phyloP scores from a whole-genome alignment of 352 stramenopile species.

The Elongisporangium senticosum region DNA sequence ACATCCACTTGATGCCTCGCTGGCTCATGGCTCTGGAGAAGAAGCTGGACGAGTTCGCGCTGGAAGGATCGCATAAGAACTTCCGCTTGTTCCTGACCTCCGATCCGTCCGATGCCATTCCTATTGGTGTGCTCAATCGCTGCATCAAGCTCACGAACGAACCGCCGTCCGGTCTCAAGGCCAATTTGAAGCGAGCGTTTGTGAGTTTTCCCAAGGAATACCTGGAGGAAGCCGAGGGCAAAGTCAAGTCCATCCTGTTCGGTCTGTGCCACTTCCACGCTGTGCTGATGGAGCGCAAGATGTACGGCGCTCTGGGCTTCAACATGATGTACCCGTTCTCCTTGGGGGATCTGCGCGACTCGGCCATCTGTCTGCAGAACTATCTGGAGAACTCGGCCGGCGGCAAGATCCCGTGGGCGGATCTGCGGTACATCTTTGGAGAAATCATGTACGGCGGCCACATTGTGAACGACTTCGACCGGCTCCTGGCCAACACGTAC shows the following conservation, averaged over 20 bases:
- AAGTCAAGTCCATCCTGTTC: slow-evolving; percentile 97
- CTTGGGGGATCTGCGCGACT: slow-evolving; percentile 94
- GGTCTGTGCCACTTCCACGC: slow-evolving; percentile 97
- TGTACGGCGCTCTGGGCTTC: slow-evolving; percentile 96
- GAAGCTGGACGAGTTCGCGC: slow-evolving; percentile 94
- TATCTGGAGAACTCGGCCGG: slow-evolving; percentile 95
- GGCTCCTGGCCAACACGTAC: slow-evolving; percentile 94
- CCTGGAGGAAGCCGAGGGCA: slow-evolving; percentile 94
- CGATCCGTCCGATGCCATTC: slow-evolving; percentile 91
- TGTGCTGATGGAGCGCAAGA: slow-evolving; percentile 96
- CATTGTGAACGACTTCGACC: slow-evolving; percentile 96
- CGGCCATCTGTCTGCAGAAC: slow-evolving; percentile 92
- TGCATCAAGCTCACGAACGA: slow-evolving; percentile 98
- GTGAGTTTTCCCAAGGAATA: slow-evolving; percentile 95
- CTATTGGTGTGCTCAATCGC: slow-evolving; percentile 93
- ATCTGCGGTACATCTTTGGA: slow-evolving; percentile 96
- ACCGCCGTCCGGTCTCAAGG: slow-evolving; percentile 92
- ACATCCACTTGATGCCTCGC: slow-evolving; percentile 96
- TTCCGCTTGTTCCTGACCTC: slow-evolving; percentile 95
- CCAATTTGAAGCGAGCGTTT: slow-evolving; percentile 96
- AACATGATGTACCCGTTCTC: slow-evolving; percentile 99
- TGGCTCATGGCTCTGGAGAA: slow-evolving; percentile 96
- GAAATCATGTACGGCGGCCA: slow-evolving; percentile 97
- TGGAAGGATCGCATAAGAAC: slow-evolving; percentile 91
- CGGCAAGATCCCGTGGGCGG: slow-evolving; percentile 95